These are phyloP conservation scores for Conticribra guillardii DNA, from an alignment of 108 stramenopile genomes.

Conservation along the genomic window DNA sequence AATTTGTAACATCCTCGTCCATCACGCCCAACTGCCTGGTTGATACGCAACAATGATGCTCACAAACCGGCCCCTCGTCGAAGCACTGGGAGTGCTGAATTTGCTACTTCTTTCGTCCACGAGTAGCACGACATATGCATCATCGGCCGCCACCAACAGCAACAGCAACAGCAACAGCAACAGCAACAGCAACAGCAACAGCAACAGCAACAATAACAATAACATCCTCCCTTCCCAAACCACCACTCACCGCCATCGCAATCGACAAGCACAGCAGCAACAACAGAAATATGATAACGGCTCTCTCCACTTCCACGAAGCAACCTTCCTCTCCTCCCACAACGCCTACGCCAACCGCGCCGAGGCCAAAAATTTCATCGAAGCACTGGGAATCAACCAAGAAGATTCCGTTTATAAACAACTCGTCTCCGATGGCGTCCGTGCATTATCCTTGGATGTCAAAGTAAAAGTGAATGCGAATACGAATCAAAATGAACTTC, in stretches of 20 bases:
- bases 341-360: conserved; percentile 36
- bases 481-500: neutral
- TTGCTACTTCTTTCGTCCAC: too few species aligned
- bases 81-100: too few species aligned
- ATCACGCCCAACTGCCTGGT: too few species aligned
- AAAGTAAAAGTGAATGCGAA: conserved; percentile 10
- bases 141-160: too few species aligned
- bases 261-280: neutral
- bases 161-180: too few species aligned
- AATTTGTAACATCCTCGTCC: too few species aligned
- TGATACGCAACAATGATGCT: too few species aligned
- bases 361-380: conserved; percentile 16
- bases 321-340: conserved; percentile 28
- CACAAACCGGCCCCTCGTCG: too few species aligned
- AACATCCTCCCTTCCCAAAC: neutral
- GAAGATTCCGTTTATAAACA: conserved; percentile 29
- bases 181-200: too few species aligned
- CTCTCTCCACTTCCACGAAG: conserved; percentile 20
- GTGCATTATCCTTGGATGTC: conserved; percentile 26
- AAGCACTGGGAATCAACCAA: conserved; percentile 29
- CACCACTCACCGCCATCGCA: neutral
- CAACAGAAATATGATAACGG: conserved; percentile 16
- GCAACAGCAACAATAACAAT: neutral
- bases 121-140: too few species aligned
- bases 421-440: conserved; percentile 20